Evolutionary conservation across 2,329 filamentous ascomycete species (phyloP).

Genomic region (Aspergillus udagawae): DNA sequence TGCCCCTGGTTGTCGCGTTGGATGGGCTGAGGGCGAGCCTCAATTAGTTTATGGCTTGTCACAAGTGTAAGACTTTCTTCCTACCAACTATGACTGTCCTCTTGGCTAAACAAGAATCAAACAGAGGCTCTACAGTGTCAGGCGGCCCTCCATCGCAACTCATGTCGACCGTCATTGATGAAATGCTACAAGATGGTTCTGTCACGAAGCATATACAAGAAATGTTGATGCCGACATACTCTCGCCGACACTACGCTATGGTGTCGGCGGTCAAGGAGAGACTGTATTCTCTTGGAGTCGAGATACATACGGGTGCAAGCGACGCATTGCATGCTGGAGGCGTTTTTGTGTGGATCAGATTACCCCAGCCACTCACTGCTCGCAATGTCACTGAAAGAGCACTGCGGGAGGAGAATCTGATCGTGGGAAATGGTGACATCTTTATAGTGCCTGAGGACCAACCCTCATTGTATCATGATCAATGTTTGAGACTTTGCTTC

Average conservation of each 20-base stretch:
- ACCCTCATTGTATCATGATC: constrained; percentile 33
- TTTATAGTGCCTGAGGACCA: constrained; percentile 48
- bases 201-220: constrained; percentile 50
- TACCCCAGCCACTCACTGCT: constrained; percentile 7
- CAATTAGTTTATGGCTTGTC: constrained; percentile 54
- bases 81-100: background rate
- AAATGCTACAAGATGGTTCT: constrained; percentile 47
- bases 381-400: constrained; percentile 5
- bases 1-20: constrained; percentile 73
- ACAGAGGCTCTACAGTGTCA: constrained; percentile 37
- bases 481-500: constrained; percentile 13
- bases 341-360: constrained; percentile 13
- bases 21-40: constrained; percentile 71
- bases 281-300: constrained; percentile 11
- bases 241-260: constrained; percentile 3
- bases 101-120: background rate
- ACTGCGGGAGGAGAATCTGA: constrained; percentile 4
- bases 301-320: constrained; percentile 5
- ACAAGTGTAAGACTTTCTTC: constrained; percentile 45
- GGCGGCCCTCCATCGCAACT: constrained; percentile 56
- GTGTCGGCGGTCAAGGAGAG: constrained; percentile 5
- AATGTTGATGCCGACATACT: constrained; percentile 31
- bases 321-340: constrained; percentile 7
- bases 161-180: constrained; percentile 51
- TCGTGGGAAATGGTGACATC: constrained; percentile 6